These are phyloP conservation scores for Linum usitatissimum DNA, from an alignment of 345 rosid genomes.

Conservation along the genomic window DNA sequence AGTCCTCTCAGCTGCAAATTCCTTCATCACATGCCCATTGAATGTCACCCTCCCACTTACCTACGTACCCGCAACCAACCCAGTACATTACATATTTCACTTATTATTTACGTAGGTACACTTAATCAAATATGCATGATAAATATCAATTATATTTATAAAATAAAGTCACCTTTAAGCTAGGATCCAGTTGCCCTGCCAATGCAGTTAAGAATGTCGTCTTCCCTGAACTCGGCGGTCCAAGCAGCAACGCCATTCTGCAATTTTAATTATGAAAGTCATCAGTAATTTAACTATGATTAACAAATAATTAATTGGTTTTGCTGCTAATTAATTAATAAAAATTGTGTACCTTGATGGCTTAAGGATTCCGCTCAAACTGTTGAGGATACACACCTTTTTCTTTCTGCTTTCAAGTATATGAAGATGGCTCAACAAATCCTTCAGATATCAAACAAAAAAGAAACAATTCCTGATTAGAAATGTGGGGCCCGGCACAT, in stretches of 20 bases:
- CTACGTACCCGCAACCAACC: neutral
- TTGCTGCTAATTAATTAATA: neutral
- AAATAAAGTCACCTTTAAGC: neutral
- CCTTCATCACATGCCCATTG: constrained; percentile 1
- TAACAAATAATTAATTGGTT: neutral
- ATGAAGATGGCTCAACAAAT: neutral
- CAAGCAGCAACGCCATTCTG: neutral
- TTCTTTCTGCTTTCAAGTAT: neutral
- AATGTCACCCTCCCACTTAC: neutral
- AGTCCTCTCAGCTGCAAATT: neutral
- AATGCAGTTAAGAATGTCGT: neutral
- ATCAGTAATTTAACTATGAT: no score
- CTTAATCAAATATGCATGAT: no score
- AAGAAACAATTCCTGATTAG: no score
- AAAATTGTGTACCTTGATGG: neutral
- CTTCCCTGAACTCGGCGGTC: neutral
- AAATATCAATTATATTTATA: no score
- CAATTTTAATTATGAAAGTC: neutral
- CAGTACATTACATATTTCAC: no score
- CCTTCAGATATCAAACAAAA: neutral
- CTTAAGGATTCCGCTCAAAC: neutral
- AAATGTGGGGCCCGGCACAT: no score
- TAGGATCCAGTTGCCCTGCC: neutral
- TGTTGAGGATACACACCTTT: neutral
- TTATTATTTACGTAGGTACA: no score